Evolutionary conservation across 257 asterid genomes (phyloP).

Genomic region (Paulownia fortunei): DNA sequence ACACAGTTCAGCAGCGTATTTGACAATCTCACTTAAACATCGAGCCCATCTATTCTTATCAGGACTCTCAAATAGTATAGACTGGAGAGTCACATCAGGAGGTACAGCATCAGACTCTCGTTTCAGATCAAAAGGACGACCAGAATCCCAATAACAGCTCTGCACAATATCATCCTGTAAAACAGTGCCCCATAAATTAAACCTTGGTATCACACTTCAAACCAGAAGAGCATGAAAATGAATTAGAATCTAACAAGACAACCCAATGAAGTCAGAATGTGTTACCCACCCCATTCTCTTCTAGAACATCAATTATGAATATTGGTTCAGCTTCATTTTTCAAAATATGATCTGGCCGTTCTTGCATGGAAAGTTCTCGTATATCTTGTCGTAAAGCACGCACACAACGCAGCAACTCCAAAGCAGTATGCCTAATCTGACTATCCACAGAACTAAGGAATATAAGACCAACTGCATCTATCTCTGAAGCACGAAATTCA

Average conservation of each 20-base stretch:
- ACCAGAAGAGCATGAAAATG: conserved; percentile 23
- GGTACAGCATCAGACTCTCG: conserved; percentile 96
- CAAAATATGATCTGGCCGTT: conserved; percentile 60
- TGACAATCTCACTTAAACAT: conserved; percentile 92
- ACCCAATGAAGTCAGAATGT: conserved; percentile 31
- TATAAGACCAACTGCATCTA: conserved; percentile 98
- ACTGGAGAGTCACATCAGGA: conserved; percentile 92
- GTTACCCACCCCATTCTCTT: conserved; percentile 93
- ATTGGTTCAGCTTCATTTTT: conserved; percentile 88
- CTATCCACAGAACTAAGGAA: conserved; percentile 98
- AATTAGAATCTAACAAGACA: conserved; percentile 28
- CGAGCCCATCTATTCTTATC: conserved; percentile 99
- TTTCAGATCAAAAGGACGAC: conserved; percentile 91
- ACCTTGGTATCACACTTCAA: conserved; percentile 3
- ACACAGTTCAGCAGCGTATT: conserved; percentile 92
- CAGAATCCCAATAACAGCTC: conserved; percentile 98
- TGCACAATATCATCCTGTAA: conserved; percentile 97
- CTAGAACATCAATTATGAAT: conserved; percentile 95
- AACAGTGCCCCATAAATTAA: conserved; percentile 29
- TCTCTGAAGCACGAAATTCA: conserved; percentile 93
- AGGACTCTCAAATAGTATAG: conserved; percentile 93
- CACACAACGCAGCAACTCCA: conserved; percentile 95
- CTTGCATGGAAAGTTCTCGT: conserved; percentile 68
- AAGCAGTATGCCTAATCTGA: conserved; percentile 97
- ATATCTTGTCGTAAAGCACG: conserved; percentile 91